Percentiles rank a stretch among this genome's conserved stretches.
Conservation (phyloP, 1,139 yeast genomes). For the Blastobotrys persicus region DNA sequence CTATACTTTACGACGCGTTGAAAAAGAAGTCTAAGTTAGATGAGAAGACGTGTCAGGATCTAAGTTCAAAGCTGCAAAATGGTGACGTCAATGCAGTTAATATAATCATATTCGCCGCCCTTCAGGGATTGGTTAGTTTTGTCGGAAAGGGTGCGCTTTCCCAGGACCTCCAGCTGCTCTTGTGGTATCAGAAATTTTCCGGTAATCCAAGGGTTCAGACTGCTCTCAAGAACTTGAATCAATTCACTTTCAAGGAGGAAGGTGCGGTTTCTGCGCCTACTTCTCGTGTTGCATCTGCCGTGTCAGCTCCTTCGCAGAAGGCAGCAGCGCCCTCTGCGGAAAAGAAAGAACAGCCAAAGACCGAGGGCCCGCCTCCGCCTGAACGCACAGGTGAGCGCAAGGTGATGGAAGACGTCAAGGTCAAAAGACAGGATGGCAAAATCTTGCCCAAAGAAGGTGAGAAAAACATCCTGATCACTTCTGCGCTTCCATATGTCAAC, state of each 20-base stretch:
- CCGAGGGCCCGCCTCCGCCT: constrained; percentile 47
- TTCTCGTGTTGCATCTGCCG: constrained; percentile 17
- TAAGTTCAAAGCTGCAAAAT: constrained; percentile 16
- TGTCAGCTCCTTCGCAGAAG: constrained; percentile 21
- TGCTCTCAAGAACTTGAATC: constrained; percentile 22
- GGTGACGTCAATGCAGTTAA: constrained; percentile 28
- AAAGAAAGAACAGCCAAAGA: constrained; percentile 30
- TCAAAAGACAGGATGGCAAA: constrained; percentile 31
- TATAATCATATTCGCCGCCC: constrained; percentile 31
- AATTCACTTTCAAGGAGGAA: constrained; percentile 12
- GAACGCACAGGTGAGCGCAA: constrained; percentile 58
- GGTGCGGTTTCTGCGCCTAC: constrained; percentile 13
- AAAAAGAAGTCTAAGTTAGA: constrained; percentile 30
- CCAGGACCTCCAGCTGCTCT: constrained; percentile 30
- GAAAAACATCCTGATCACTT: constrained; percentile 82
- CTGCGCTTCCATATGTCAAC: constrained; percentile 96
- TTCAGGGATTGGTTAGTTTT: constrained; percentile 34
- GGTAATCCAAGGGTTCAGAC: constrained; percentile 30
- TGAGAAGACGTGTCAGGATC: constrained; percentile 18
- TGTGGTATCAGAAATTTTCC: constrained; percentile 36
- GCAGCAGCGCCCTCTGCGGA: constrained; percentile 43
- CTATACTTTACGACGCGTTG: constrained; percentile 30
- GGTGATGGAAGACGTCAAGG: constrained; percentile 36
- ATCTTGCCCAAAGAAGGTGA: constrained; percentile 63
- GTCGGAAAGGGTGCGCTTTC: constrained; percentile 34